phyloP scores from a whole-genome alignment of 192 early-diverging fungal species.

The Chytriomyces confervae region DNA sequence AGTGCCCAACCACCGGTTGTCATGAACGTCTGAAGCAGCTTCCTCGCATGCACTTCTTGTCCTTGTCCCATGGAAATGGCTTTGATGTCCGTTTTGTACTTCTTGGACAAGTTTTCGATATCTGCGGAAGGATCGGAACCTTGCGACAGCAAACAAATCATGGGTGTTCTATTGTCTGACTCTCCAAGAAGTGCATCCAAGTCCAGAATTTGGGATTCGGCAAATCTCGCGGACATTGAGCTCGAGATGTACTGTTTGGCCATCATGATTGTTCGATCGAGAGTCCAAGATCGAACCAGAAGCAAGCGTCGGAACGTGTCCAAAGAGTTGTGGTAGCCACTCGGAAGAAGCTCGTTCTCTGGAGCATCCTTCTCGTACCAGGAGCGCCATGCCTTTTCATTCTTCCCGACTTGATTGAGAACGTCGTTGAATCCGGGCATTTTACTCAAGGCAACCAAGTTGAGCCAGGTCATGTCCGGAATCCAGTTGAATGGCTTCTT shows the following conservation, averaged over 20 bases:
- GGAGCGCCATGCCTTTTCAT: constrained; percentile 68
- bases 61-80: constrained; percentile 76
- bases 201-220: constrained; percentile 72
- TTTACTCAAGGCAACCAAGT: constrained; percentile 65
- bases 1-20: constrained; percentile 69
- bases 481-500: constrained; percentile 76
- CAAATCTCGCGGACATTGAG: constrained; percentile 55
- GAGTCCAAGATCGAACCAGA: constrained; percentile 65
- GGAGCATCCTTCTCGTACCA: constrained; percentile 73
- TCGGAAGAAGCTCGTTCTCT: constrained; percentile 67
- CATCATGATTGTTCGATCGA: constrained; percentile 71
- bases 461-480: constrained; percentile 72
- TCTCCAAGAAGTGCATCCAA: constrained; percentile 64
- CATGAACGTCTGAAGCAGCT: constrained; percentile 65
- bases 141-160: constrained; percentile 70
- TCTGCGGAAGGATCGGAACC: constrained; percentile 71
- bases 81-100: constrained; percentile 70
- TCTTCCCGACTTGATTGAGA: constrained; percentile 71
- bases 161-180: constrained; percentile 67
- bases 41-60: constrained; percentile 70
- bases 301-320: constrained; percentile 64
- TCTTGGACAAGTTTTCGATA: constrained; percentile 68
- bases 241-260: constrained; percentile 68
- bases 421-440: constrained; percentile 68
- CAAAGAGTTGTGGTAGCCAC: constrained; percentile 65